Base-by-base conservation (phyloP, 306 rosid species). In the Inga laurina region DNA sequence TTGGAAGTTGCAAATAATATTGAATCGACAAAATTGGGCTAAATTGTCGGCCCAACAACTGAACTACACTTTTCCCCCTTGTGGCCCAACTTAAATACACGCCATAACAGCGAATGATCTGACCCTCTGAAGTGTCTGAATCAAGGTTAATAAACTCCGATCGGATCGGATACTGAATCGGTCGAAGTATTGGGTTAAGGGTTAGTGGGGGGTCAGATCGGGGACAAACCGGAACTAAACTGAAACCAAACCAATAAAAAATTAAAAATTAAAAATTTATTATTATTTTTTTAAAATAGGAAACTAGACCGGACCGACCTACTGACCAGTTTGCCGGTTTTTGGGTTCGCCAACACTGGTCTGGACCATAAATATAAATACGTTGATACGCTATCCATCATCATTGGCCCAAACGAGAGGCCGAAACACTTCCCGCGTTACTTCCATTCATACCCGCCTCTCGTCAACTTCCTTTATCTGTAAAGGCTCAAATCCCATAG, bases 201-300 rank as follows among this genome's bases (percentile, higher is more conserved):
- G n/a, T n/a, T n/a, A n/a, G n/a, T n/a, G n/a, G n/a, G n/a, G n/a
- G n/a, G n/a, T n/a, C n/a, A n/a, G n/a, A n/a, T 27, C 0, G 27
- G 30, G 1, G 30, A 0, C 30, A 27, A 27, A 27, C 1, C 1
- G 1, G 30, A 27, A 1, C 30, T 27, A 27, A 27, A 27, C 30
- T 1, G 30, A 27, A 1, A 1, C 1, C 1, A 27, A 27, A 27
- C 30, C 1, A 1, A 0, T 27, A 1, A 27, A 1, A 27, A 27
- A 27, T 27, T 27, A 27, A 27, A 27, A 1, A 27, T 27, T 27
- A 0, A 0, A 27, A 1, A 27, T 27, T 27, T 27, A 27, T 27
- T 27, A 27, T 27, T 0, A 27, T 27, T 27, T 27, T 27, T 27
- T 27, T 27, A 27, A 27, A 27, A 27, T 27, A 0, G 1, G 30